These are phyloP conservation scores for Torulaspora globosa DNA, from an alignment of 1,139 yeast species.

Conservation along the genomic window DNA sequence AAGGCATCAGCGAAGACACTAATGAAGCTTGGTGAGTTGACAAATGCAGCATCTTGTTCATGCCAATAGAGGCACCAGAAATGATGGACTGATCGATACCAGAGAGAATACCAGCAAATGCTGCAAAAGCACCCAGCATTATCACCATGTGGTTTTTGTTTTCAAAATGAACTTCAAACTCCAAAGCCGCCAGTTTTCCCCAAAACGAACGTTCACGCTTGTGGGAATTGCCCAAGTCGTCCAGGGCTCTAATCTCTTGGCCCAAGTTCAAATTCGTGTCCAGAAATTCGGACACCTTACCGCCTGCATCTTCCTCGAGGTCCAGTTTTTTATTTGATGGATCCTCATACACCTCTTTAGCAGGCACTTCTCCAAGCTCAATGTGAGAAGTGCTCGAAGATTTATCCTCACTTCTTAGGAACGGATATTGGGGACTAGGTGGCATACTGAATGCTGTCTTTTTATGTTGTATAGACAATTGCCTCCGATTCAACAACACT, in stretches of 20 bases:
- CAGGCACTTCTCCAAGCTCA: conserved; percentile 2
- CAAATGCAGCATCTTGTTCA: conserved; percentile 42
- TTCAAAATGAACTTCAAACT: conserved; percentile 37
- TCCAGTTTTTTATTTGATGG: conserved; percentile 9
- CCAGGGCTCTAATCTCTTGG: conserved; percentile 26
- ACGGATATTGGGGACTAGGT: background rate
- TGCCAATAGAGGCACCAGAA: conserved; percentile 53
- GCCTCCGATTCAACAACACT: too few relatives aligned
- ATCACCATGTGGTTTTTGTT: conserved; percentile 46
- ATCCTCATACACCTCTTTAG: conserved; percentile 9
- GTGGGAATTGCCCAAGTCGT: conserved; percentile 23
- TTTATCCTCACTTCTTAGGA: background rate
- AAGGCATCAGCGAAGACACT: conserved; percentile 54
- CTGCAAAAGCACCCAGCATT: conserved; percentile 49
- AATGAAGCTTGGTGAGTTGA: conserved; percentile 42
- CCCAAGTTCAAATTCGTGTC: conserved; percentile 12
- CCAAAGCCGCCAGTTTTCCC: conserved; percentile 22
- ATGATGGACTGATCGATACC: conserved; percentile 57
- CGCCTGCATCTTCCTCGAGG: conserved; percentile 8
- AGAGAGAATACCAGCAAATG: conserved; percentile 56
- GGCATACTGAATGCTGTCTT: background rate
- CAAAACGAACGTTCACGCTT: conserved; percentile 23
- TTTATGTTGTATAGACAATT: too few relatives aligned
- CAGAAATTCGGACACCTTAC: conserved; percentile 5
- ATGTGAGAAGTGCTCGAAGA: conserved; percentile 10